Conservation (phyloP, 495 filamentous ascomycete species). For the Xylaria acuta region DNA sequence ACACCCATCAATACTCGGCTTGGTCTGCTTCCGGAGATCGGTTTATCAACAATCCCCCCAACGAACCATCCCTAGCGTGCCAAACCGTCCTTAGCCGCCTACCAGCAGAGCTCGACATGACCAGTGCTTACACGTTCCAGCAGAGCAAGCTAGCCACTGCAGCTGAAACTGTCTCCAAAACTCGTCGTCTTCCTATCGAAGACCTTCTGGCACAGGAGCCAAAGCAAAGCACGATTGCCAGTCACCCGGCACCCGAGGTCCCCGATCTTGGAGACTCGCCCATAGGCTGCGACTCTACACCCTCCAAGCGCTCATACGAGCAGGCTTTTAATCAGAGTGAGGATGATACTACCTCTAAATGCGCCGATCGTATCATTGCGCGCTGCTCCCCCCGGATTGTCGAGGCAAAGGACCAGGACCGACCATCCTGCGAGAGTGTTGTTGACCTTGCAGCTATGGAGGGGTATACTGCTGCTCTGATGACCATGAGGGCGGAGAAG, state of each 20-base stretch:
- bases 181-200: constrained; percentile 32
- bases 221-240: not conserved
- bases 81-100: constrained; percentile 22
- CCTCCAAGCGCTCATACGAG: constrained; percentile 11
- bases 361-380: not conserved
- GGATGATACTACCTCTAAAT: not conserved
- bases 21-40: constrained; percentile 36
- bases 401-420: not conserved
- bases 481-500: not conserved
- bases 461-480: not conserved
- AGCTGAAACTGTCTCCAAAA: constrained; percentile 15
- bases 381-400: not conserved
- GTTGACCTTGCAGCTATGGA: not conserved
- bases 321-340: constrained; percentile 13
- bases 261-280: not conserved
- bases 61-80: constrained; percentile 25
- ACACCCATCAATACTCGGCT: constrained; percentile 25
- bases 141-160: constrained; percentile 42
- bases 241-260: not conserved
- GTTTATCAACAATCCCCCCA: constrained; percentile 39
- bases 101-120: constrained; percentile 45
- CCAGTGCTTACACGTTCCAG: constrained; percentile 47
- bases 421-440: not conserved
- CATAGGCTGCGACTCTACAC: not conserved
- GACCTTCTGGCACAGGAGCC: constrained; percentile 36